Evolutionary conservation across 352 stramenopile genomes (phyloP).

Genomic region (Pythium guiyangense): DNA sequence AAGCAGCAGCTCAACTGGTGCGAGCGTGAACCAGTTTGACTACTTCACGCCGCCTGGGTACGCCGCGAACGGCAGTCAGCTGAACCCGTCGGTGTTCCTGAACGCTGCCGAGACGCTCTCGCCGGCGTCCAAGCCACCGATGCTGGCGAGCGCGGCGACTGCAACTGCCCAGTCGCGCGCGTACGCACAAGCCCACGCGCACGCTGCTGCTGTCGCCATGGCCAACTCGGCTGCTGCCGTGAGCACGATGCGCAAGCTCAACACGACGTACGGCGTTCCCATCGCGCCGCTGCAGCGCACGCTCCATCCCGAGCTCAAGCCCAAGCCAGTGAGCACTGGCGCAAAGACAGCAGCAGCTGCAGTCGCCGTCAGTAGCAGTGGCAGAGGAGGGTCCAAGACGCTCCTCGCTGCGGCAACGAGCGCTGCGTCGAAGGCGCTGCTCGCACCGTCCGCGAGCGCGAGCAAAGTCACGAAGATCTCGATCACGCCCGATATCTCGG

Average conservation of each 20-base stretch:
- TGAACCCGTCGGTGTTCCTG: slow-evolving; percentile 31
- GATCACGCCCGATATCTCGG: slow-evolving; percentile 71
- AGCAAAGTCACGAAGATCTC: slow-evolving; percentile 46
- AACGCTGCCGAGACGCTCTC: slow-evolving; percentile 32
- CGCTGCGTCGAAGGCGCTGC: neutral
- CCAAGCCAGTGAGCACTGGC: slow-evolving; percentile 23
- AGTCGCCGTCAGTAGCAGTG: neutral
- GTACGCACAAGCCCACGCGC: slow-evolving; percentile 21
- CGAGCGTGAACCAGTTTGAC: slow-evolving; percentile 25
- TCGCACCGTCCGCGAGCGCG: neutral
- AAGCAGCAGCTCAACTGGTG: neutral
- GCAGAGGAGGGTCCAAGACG: neutral
- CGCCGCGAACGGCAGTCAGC: slow-evolving; percentile 20
- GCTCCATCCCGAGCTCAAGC: slow-evolving; percentile 35
- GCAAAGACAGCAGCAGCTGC: slow-evolving; percentile 12
- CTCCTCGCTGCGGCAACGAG: slow-evolving; percentile 1
- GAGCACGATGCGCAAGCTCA: slow-evolving; percentile 52
- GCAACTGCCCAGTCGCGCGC: slow-evolving; percentile 5
- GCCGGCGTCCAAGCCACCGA: slow-evolving; percentile 25
- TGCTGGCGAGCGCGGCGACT: slow-evolving; percentile 12
- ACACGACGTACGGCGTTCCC: slow-evolving; percentile 40
- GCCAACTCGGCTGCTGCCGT: slow-evolving; percentile 50
- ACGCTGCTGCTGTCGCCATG: slow-evolving; percentile 40
- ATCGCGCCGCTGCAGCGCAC: slow-evolving; percentile 42
- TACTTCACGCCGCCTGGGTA: slow-evolving; percentile 64